Evolutionary conservation across 805 yeast species (phyloP), one percentile per base, ranked within the genome.

Genomic region (Spathaspora boniae): DNA sequence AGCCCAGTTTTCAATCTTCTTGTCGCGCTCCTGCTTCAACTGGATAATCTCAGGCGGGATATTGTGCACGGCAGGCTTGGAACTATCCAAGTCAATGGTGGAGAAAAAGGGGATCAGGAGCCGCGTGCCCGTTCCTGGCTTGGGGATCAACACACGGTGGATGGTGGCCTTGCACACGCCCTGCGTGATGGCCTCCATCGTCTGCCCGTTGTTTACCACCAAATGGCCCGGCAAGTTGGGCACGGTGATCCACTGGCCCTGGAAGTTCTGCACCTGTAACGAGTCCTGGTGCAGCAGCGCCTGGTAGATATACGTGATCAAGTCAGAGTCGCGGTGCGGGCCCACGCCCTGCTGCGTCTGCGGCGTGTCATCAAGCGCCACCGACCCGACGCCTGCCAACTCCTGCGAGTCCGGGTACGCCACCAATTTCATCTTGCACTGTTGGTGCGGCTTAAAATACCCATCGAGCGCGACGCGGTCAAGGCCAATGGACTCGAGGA

Each of bases 311-410:
- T 67, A 76, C 0, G 85, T 79, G 19, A 80, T 48, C 47, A 80
- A 63, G 36, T 78, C 83, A 3, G 80, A 74, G 47, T 82, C 88
- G 38, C 83, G 68, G 48, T 81, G 87, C 3, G 83, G 80, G 1
- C 85, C 84, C 12, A 70, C 74, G 0, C 82, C 83, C 45, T 74
- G 80, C 16, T 43, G 49, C 4, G 59, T 47, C 6, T 53, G 44
- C 9, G 58, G 55, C 15, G 54, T 47, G 35, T 61, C 66, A 12
- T 56, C 42, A 18, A 56, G 38, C 1, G 58, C 61, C 6, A 41
- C 46, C 20, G 61, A 48, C 25, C 42, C 37, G 6, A 42, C 40
- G n/a, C 30, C 40, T 2, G 35, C 18, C 29, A 64, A 50, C 30
- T 56, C 54, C 0, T 41, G 29, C 1, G 51, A 48, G 34, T 73